Base-by-base conservation (phyloP, 2,329 filamentous ascomycete genomes). In the Rasamsonia emersonii region DNA sequence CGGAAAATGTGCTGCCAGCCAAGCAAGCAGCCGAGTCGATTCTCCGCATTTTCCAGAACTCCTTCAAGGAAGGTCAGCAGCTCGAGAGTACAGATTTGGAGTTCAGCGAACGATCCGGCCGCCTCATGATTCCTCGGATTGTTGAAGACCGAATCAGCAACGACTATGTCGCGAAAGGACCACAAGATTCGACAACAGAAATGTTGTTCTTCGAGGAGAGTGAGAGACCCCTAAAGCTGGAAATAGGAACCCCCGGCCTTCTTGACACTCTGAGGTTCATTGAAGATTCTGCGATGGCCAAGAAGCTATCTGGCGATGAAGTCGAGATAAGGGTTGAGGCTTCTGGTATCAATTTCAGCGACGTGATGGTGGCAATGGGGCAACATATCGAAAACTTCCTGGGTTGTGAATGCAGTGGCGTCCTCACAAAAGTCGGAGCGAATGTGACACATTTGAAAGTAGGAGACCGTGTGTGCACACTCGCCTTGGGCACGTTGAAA, bases 401-500 rank as follows among this genome's bases (percentile, higher is more conserved):
- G 9, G 47, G 44, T 9, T n/a, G 28, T 15, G 47, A 50, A 26
- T 39, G 38, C 24, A 30, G 38, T 18, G 47, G 48, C 14, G 38
- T 44, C 14, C 37, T 51, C 10, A 38, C 31, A 17, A 9, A 28
- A 16, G 38, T 54, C 5, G 53, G 54, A 3, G 33, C 35, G 8
- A 39, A 38, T 13, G 47, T 52, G 8, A n/a, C 30, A n/a, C 16
- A n/a, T 17, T 18, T 36, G 5, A 17, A 38, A 6, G 35, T 46
- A 9, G 59, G 59, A 5, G 58, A 62, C 32, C 40, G 49, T 11
- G 55, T 62, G 3, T 43, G 46, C 24, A 55, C 45, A 3, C 42
- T 51, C 40, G 33, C 31, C 8, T 35, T 43, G 20, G 51, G 51
- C 3, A 34, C 41, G 9, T 58, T 47, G 31, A 24, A 44, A 1